Conservation (phyloP, 2,329 filamentous ascomycete species). For the Hypoxylon sp. region DNA sequence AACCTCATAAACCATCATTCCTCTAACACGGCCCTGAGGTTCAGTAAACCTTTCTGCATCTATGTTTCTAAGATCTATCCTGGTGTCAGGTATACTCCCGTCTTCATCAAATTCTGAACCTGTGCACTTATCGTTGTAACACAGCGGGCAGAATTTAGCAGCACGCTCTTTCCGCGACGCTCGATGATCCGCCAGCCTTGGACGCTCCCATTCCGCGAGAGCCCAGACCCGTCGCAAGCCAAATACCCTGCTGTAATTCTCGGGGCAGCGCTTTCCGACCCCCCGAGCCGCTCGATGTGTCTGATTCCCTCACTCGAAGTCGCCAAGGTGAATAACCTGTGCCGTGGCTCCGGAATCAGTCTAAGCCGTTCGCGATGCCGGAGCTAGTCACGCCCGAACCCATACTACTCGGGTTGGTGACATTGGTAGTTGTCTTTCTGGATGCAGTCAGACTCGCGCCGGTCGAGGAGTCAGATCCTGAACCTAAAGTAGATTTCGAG, state of each 20-base stretch:
- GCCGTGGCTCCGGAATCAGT: neutral
- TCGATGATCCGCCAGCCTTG: neutral
- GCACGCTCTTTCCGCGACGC: neutral
- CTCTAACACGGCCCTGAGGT: neutral
- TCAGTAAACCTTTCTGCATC: neutral
- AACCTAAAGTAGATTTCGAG: neutral
- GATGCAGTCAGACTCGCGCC: neutral
- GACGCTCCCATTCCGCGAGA: too few species aligned
- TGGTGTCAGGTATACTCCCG: neutral
- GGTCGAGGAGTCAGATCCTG: neutral
- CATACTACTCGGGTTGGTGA: neutral
- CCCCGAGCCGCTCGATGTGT: neutral
- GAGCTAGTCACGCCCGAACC: neutral
- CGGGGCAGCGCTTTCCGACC: neutral
- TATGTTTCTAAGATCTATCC: neutral
- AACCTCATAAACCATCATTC: neutral
- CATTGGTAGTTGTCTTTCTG: neutral
- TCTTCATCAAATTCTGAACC: neutral
- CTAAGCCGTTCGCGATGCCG: neutral
- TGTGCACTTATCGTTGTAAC: constrained; percentile 1
- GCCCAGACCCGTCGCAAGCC: too few species aligned
- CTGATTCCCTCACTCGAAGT: neutral
- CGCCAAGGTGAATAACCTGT: neutral
- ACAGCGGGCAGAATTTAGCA: neutral
- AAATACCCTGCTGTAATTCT: neutral